phyloP scores from a whole-genome alignment of 1,284 basidiomycete genomes.

The Boletus mariae region DNA sequence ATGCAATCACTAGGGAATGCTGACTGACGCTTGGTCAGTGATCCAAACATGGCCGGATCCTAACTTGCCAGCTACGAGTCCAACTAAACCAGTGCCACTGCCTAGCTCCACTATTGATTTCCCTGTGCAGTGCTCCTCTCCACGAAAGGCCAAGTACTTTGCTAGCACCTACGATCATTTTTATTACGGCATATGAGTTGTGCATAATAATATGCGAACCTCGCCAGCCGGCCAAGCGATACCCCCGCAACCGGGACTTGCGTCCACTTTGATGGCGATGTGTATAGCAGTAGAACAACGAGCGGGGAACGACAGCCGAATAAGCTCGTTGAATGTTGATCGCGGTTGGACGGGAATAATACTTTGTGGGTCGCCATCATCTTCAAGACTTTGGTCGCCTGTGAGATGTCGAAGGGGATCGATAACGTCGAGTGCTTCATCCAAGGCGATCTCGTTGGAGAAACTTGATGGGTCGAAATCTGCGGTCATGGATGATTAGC shows the following conservation, averaged over 20 bases:
- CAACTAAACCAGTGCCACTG: constrained; percentile 87
- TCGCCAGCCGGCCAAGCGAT: constrained; percentile 91
- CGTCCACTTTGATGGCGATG: constrained; percentile 63
- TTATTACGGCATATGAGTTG: background rate
- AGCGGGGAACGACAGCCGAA: constrained; percentile 44
- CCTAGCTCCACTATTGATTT: constrained; percentile 80
- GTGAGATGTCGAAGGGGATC: constrained; percentile 67
- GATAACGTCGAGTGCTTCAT: constrained; percentile 53
- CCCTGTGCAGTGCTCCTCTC: constrained; percentile 45
- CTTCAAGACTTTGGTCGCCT: constrained; percentile 31
- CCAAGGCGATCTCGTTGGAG: constrained; percentile 38
- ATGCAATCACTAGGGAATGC: constrained; percentile 7
- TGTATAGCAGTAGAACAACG: constrained; percentile 32
- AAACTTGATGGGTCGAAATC: constrained; percentile 10
- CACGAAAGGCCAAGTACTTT: constrained; percentile 63
- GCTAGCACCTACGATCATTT: constrained; percentile 64
- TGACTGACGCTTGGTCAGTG: constrained; percentile 84
- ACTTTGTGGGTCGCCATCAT: constrained; percentile 28
- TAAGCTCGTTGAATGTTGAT: constrained; percentile 47
- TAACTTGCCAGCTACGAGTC: constrained; percentile 73
- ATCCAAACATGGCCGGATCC: constrained; percentile 63
- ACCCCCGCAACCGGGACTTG: constrained; percentile 85
- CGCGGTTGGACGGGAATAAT: constrained; percentile 57
- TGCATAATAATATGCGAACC: constrained; percentile 42
- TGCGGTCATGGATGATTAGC: no score